A percentile compares a stretch with the other conserved stretches of the same genome.
phyloP scores from a whole-genome alignment of 805 yeast species.

The Spathaspora gorwiae region DNA sequence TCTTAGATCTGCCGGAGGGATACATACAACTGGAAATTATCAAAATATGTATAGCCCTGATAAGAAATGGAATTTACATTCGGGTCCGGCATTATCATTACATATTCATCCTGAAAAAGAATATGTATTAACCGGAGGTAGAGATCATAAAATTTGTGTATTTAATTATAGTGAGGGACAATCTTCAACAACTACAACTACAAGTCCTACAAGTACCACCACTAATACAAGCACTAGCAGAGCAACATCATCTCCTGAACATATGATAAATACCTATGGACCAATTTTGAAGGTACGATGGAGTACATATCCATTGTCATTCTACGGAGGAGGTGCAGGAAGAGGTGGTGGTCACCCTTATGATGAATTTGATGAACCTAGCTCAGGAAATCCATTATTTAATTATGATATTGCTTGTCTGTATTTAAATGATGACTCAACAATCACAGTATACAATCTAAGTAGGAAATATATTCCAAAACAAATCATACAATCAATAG shows the following conservation, averaged over 20 bases:
- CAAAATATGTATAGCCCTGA: constrained; percentile 49
- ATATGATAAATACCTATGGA: constrained; percentile 66
- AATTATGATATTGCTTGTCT: constrained; percentile 71
- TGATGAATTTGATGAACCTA: background rate
- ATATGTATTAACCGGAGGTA: constrained; percentile 84
- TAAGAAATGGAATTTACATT: constrained; percentile 76
- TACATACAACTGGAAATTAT: constrained; percentile 6
- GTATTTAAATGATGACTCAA: constrained; percentile 68
- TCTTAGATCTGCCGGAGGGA: constrained; percentile 39
- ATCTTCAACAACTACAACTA: constrained; percentile 2
- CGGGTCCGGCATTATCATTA: constrained; percentile 83
- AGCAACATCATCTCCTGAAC: constrained; percentile 48
- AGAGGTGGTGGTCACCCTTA: background rate
- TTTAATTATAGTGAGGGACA: constrained; percentile 50
- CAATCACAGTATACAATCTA: constrained; percentile 65
- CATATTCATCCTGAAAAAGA: constrained; percentile 86
- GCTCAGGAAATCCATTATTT: constrained; percentile 27
- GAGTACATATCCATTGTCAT: constrained; percentile 29
- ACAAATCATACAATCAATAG: constrained; percentile 54
- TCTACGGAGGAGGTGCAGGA: background rate
- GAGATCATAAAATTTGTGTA: constrained; percentile 77
- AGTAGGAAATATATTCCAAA: constrained; percentile 70
- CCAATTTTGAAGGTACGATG: constrained; percentile 77
- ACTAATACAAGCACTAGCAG: constrained; percentile 8
- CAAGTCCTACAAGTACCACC: background rate